A percentile compares a stretch with the other conserved stretches of the same genome.
phyloP scores from a whole-genome alignment of 331 rosid species.

The Malus hybrid region DNA sequence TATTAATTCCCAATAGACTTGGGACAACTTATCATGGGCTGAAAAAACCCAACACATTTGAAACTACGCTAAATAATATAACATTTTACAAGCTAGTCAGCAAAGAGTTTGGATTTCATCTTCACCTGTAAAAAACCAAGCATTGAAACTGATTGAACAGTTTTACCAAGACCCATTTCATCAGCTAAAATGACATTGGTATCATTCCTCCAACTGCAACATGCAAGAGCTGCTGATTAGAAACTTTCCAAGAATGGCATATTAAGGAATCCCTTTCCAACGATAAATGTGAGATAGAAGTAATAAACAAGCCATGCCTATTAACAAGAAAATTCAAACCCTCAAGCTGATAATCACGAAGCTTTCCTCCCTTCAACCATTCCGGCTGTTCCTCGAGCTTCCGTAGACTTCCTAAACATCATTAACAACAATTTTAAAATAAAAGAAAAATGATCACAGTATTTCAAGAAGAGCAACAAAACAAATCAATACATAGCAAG shows the following conservation, averaged over 20 bases:
- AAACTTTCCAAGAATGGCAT: background rate
- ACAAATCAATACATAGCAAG: background rate
- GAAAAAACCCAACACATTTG: background rate
- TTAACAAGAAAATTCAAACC: slow-evolving; percentile 99
- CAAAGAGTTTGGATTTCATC: slow-evolving; percentile 5
- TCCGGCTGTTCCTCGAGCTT: slow-evolving; percentile 98
- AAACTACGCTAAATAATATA: background rate
- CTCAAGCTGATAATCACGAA: slow-evolving; percentile 99
- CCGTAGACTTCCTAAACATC: slow-evolving; percentile 80
- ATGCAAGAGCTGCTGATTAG: slow-evolving; percentile 24
- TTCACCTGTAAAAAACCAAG: slow-evolving; percentile 96
- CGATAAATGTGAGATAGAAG: background rate
- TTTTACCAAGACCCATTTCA: slow-evolving; percentile 99
- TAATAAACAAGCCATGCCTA: slow-evolving; percentile 44
- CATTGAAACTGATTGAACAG: slow-evolving; percentile 98
- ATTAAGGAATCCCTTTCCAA: background rate
- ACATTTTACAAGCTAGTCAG: background rate
- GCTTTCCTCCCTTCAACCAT: slow-evolving; percentile 97
- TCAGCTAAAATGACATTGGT: slow-evolving; percentile 99
- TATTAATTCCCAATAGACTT: too few species aligned
- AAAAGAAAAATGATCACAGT: background rate
- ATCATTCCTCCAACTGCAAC: slow-evolving; percentile 95
- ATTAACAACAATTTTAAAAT: slow-evolving; percentile 6
- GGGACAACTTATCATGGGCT: too few species aligned
- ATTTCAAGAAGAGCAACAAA: background rate